Conservation (phyloP, 257 asterid species). For the Salvia miltiorrhiza region DNA sequence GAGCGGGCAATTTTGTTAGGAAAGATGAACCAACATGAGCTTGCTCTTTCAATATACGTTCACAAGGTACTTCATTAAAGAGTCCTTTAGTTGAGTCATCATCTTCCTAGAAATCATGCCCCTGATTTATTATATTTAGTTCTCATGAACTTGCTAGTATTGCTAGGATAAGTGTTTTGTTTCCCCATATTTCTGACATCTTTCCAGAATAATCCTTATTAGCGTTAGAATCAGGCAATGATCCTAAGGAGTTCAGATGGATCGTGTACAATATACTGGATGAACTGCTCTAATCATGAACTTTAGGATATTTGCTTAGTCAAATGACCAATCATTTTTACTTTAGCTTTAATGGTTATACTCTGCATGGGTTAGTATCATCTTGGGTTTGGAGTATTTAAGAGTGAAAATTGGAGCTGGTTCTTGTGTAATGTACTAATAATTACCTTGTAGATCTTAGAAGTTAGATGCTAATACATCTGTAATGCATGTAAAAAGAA, state of each 20-base stretch:
- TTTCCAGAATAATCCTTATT: neutral
- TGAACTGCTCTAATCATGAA: neutral
- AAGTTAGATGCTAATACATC: neutral
- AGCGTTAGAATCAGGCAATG: constrained; percentile 5
- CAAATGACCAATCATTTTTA: constrained; percentile 6
- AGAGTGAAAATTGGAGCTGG: neutral
- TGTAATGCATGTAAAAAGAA: neutral
- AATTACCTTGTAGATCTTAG: constrained; percentile 5
- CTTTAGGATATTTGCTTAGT: neutral
- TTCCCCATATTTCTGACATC: neutral
- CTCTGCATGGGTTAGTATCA: constrained; percentile 5
- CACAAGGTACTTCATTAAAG: constrained; percentile 61
- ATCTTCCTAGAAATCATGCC: constrained; percentile 15
- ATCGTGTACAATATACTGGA: neutral
- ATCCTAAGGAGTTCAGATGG: constrained; percentile 6
- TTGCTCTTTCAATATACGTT: constrained; percentile 85
- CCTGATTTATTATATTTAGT: constrained; percentile 5
- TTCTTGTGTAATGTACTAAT: neutral
- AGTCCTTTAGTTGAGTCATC: constrained; percentile 8
- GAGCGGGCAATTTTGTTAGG: constrained; percentile 93
- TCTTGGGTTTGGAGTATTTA: neutral
- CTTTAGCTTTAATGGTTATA: constrained; percentile 13
- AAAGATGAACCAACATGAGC: constrained; percentile 94
- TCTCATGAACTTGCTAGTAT: constrained; percentile 9
- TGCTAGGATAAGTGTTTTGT: neutral